phyloP scores from a whole-genome alignment of 305 asterid species.

The Fraxinus ornus region DNA sequence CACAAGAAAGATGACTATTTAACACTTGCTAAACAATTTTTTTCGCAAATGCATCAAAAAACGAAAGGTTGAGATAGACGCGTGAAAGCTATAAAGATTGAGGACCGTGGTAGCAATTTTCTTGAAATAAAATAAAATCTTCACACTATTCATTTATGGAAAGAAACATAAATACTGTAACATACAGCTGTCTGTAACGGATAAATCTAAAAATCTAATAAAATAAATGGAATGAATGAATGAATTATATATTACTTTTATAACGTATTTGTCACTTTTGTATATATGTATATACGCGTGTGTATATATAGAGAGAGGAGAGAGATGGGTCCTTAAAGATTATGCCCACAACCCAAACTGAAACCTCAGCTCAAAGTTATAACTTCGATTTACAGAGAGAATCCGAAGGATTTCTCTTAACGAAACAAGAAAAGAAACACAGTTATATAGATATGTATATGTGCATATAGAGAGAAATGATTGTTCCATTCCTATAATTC shows the following conservation, averaged over 20 bases:
- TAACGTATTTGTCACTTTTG: neutral
- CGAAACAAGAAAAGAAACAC: slow-evolving; percentile 17
- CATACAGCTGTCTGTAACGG: slow-evolving; percentile 6
- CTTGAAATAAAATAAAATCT: neutral
- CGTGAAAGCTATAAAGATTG: neutral
- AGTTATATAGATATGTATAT: slow-evolving; percentile 15
- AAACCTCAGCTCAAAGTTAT: neutral
- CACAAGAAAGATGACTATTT: neutral
- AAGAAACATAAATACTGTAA: slow-evolving; percentile 5
- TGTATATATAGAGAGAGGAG: slow-evolving; percentile 4
- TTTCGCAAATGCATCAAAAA: neutral
- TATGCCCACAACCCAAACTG: slow-evolving; percentile 16
- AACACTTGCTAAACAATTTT: neutral
- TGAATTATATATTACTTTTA: neutral
- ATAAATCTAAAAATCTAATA: neutral
- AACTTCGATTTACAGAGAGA: slow-evolving; percentile 20
- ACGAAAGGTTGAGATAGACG: neutral
- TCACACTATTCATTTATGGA: neutral
- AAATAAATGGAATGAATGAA: neutral
- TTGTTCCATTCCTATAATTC: slow-evolving; percentile 35
- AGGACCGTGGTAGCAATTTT: neutral
- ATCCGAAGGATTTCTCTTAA: slow-evolving; percentile 37
- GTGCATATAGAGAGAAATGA: slow-evolving; percentile 41
- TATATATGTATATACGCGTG: neutral
- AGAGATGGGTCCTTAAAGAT: slow-evolving; percentile 15